Base-by-base conservation (phyloP, 2,329 filamentous ascomycete genomes). In the Anisogramma anomala region DNA sequence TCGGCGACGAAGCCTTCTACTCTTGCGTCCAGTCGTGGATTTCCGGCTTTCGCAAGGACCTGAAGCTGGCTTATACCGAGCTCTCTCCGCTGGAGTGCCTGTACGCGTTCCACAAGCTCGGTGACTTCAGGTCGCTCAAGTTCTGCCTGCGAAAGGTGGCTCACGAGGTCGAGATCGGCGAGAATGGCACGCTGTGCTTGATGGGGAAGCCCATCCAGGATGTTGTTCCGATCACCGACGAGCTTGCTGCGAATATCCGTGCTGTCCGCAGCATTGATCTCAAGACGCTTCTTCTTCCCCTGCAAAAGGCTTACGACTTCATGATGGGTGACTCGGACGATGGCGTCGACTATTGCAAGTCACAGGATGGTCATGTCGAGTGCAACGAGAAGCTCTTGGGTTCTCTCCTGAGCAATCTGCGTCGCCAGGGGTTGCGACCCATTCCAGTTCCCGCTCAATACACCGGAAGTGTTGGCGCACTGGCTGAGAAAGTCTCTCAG, bases 351-450 rank as follows among this genome's bases (percentile, higher is more conserved):
- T 48, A 34, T 22, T 46, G 46, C 43, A 46, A 40, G 18, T 48
- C 46, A 5, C 19, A 17, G 10, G 26, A 35, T 11, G 35, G 27
- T 13, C 46, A 46, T 14, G 22, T 25, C 9, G 43, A 46, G 20
- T 48, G 46, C 8, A 42, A 48, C 17, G 36, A 43, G 23, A 48
- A 42, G 31, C 39, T 46, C 13, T n/a, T 48, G 14, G 46, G 46
- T 3, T 48, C 46, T 8, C 11, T 46, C 15, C 31, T 48, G n/a
- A 26, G 32, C 39, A 40, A 40, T 26, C 20, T 48, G 7, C 18
- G 42, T 3, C 34, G 46, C 10, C 39, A 45, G 30, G 26, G 39
- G 3, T 39, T 48, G 4, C 40, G 41, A 27, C 46, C 46, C 6
- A 30, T 48, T 19, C 46, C 46, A 3, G 37, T 41, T 7, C 9